Evolutionary conservation across 78 protist genomes (phyloP), one percentile per base, ranked within the genome.

Genomic region (Monocercomonoides exilis): DNA sequence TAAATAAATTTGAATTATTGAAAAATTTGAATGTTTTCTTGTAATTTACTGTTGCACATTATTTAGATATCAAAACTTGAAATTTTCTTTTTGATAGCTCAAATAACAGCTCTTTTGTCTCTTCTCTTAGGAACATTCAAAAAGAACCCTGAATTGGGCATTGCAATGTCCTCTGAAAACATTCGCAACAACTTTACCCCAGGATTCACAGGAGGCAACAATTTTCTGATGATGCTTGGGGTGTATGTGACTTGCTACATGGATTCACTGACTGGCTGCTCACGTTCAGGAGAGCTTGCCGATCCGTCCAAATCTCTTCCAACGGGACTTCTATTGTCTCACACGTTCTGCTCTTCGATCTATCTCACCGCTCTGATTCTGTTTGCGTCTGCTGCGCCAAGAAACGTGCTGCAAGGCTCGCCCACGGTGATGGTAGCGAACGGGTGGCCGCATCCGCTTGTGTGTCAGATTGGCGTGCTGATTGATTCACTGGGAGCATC

Each of bases 201-300:
- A 43, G 0, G 36, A 5, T 88, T n/a, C 64, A 1, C 0, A 33
- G 43, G 5, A 34, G 80, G 41, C 33, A 63, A 44, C 35, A 44
- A 84, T 35, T 91, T 80, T 38, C 2, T 4, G 32, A 3, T 0
- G 33, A 34, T 45, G 4, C 44, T 91, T 33, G 77, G 89, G 5
- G 6, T 84, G 86, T 32, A 89, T 21, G 85, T 91, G 79, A 89
- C 91, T 0, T 70, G 70, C n/a, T 87, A 77, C 87, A 54, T 21
- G 29, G 45, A 21, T 80, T 21, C 33, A 21, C 45, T 85, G 35
- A 63, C 87, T 29, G 87, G 87, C 43, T 77, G 84, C 33, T 63
- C 45, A 45, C 87, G 87, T 43, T 43, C 87, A 4, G 2, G 77
- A 32, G 2, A 2, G 79, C 81, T 85, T 38, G 5, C 21, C 33